A percentile compares a stretch with the other conserved stretches of the same genome.
Evolutionary conservation across 371 early-diverging fungal species (phyloP).

Genomic region (Syncephalastrum sp.): DNA sequence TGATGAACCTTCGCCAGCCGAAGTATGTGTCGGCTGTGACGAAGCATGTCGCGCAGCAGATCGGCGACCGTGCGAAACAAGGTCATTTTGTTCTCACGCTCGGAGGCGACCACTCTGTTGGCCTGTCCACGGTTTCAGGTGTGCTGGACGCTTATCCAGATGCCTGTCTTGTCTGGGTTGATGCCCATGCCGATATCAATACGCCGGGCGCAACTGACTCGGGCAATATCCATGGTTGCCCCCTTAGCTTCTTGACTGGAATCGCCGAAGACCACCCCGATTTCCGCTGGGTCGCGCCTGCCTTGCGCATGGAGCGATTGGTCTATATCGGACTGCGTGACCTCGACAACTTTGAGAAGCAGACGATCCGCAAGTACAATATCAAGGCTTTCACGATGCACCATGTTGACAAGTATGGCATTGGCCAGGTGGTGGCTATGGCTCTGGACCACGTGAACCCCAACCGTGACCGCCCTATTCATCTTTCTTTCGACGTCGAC

Average conservation of each 20-base stretch:
- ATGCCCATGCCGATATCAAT: slow-evolving; percentile 98
- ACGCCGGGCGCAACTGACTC: slow-evolving; percentile 85
- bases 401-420: slow-evolving; percentile 94
- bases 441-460: slow-evolving; percentile 90
- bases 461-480: slow-evolving; percentile 80
- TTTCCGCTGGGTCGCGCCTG: slow-evolving; percentile 85
- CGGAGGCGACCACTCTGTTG: slow-evolving; percentile 96
- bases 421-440: slow-evolving; percentile 93
- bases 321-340: slow-evolving; percentile 97
- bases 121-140: slow-evolving; percentile 88
- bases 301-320: slow-evolving; percentile 72
- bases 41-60: slow-evolving; percentile 63
- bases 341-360: slow-evolving; percentile 87
- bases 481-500: slow-evolving; percentile 94
- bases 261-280: slow-evolving; percentile 69
- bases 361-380: slow-evolving; percentile 69
- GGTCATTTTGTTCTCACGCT: slow-evolving; percentile 87
- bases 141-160: slow-evolving; percentile 77
- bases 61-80: slow-evolving; percentile 58
- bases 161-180: slow-evolving; percentile 94
- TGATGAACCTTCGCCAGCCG: slow-evolving; percentile 82
- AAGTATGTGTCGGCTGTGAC: slow-evolving; percentile 83
- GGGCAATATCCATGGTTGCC: slow-evolving; percentile 97
- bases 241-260: slow-evolving; percentile 88
- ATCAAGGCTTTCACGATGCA: slow-evolving; percentile 97